Evolutionary conservation across 2,329 filamentous ascomycete genomes (phyloP), one percentile per base, ranked within the genome.

Genomic region (Rachicladosporium sp.): DNA sequence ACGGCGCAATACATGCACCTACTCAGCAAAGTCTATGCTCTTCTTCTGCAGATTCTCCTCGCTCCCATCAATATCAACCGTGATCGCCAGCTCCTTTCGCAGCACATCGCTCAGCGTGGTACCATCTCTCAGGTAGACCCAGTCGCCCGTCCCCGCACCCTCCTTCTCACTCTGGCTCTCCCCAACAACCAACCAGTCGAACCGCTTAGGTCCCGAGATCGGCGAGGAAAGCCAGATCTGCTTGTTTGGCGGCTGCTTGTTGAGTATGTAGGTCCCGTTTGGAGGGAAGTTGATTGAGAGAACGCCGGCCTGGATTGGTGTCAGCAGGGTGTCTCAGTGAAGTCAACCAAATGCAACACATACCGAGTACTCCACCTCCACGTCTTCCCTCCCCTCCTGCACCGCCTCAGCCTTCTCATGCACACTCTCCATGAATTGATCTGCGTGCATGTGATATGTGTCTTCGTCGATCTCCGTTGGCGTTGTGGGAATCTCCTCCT

Each of bases 181-280:
- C 43, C 79, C 77, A 35, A 68, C 52, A 36, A 88, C 60, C 40
- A 93, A 82, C 74, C 84, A 98, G 62, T 96, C 88, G 66, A 81
- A 98, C 43, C 89, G 80, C 66, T 95, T 95, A 10, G 91, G 91
- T 0, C 91, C 91, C 4, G 84, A 88, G 39, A 86, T 69, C 3
- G 91, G 91, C 32, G 86, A 93, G 30, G 85, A 91, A 34, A 96
- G 76, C 91, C 91, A 98, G 57, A 98, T 94, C 55, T 80, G 91
- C 69, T 87, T 91, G 70, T 95, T 96, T 12, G 89, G 87, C 0
- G 91, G 91, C 62, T 98, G 91, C 64, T 98, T 98, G 74, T 98
- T 98, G 65, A 98, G 74, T 44, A 98, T 84, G 58, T 93, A 98
- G 23, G 77, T 89, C 45, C 88, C 87, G 37, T 76, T 68, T 8